A percentile compares a stretch with the other conserved stretches of the same genome.
phyloP scores from a whole-genome alignment of 1,284 basidiomycete species.

The Phylloporus gajari region DNA sequence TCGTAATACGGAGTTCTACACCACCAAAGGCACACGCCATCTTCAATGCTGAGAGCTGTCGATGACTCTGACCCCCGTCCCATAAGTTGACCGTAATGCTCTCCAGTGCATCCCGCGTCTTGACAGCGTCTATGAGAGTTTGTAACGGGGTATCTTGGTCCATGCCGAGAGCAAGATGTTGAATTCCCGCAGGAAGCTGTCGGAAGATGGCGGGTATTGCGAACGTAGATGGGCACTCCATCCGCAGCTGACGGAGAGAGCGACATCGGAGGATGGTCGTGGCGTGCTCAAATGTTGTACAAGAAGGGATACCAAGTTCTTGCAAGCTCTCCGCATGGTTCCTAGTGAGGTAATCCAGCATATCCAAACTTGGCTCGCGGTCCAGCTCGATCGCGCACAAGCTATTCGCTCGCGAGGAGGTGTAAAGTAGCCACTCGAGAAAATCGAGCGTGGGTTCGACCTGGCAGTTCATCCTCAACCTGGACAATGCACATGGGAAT shows the following conservation, averaged over 20 bases:
- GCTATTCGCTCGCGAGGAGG: conserved; percentile 54
- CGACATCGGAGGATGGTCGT: conserved; percentile 59
- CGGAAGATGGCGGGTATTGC: conserved; percentile 55
- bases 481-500: conserved; percentile 57
- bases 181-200: conserved; percentile 58
- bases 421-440: conserved; percentile 73
- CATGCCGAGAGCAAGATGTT: conserved; percentile 68
- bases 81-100: conserved; percentile 60
- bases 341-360: conserved; percentile 63
- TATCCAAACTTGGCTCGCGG: conserved; percentile 62
- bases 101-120: conserved; percentile 51
- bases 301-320: conserved; percentile 67
- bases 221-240: conserved; percentile 60
- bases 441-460: conserved; percentile 66
- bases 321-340: conserved; percentile 59
- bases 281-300: conserved; percentile 57
- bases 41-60: conserved; percentile 59
- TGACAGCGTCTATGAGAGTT: conserved; percentile 62
- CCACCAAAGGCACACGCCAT: conserved; percentile 67
- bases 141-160: conserved; percentile 64
- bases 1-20: conserved; percentile 57
- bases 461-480: conserved; percentile 71
- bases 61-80: conserved; percentile 58
- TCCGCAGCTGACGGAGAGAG: conserved; percentile 60
- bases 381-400: conserved; percentile 65